Percentiles rank a stretch among this genome's conserved stretches.
phyloP scores from a whole-genome alignment of 192 early-diverging fungal genomes.

The Backusella parvicylindrica region DNA sequence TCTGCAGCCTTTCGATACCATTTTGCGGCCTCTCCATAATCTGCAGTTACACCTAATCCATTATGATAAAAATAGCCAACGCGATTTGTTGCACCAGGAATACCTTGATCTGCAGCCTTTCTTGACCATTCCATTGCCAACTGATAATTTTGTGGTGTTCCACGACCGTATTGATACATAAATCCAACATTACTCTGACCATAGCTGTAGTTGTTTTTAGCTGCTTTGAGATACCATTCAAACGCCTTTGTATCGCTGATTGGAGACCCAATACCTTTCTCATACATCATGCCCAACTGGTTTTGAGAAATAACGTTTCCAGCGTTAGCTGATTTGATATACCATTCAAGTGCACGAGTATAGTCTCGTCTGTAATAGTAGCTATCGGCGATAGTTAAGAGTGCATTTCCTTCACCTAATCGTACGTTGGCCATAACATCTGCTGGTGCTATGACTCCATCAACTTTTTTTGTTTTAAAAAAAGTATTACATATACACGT shows the following conservation, averaged over 20 bases:
- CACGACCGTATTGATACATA: constrained; percentile 73
- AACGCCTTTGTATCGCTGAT: constrained; percentile 55
- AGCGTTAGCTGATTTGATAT: constrained; percentile 38
- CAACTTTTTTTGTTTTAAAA: no score
- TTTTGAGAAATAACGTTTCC: constrained; percentile 52
- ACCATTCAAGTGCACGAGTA: background rate
- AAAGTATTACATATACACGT: no score
- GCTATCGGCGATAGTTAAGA: background rate
- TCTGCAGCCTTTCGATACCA: constrained; percentile 55
- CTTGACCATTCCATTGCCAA: constrained; percentile 46
- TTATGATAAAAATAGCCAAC: constrained; percentile 58
- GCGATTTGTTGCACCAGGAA: constrained; percentile 51
- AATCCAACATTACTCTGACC: constrained; percentile 81
- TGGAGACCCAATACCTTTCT: background rate
- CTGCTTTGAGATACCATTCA: constrained; percentile 61
- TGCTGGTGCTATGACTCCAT: background rate
- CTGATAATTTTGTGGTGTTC: constrained; percentile 10
- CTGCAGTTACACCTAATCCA: constrained; percentile 46
- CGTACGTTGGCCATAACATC: background rate
- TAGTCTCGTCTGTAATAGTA: background rate
- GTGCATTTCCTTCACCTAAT: background rate
- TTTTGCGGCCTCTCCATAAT: constrained; percentile 46
- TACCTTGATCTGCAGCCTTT: constrained; percentile 43
- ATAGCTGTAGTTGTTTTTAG: constrained; percentile 68
- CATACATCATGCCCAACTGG: background rate